These are phyloP conservation scores for Fragaria iinumae DNA, from an alignment of 306 rosid species.

Conservation along the genomic window DNA sequence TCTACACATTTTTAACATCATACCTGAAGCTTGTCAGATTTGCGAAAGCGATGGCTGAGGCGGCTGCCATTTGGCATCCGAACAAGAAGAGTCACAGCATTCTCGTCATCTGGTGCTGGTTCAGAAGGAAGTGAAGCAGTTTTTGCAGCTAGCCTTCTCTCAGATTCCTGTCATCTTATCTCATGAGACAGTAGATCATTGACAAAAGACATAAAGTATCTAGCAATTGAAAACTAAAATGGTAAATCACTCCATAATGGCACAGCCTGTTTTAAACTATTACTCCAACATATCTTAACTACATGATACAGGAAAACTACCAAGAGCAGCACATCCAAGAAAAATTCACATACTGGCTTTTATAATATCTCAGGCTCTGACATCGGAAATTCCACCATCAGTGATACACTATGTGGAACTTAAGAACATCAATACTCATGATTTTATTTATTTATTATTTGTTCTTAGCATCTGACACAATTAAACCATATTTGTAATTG, in stretches of 20 bases:
- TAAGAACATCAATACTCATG: neutral
- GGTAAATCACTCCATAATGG: neutral
- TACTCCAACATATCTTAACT: neutral
- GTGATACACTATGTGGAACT: neutral
- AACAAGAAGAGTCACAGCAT: slow-evolving; percentile 59
- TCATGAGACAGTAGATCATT: neutral
- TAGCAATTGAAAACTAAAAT: neutral
- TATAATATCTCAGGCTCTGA: neutral
- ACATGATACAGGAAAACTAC: neutral
- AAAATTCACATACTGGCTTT: neutral
- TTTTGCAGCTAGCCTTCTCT: slow-evolving; percentile 37
- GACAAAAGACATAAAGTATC: neutral
- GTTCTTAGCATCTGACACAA: neutral
- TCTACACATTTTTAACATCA: slow-evolving; percentile 1
- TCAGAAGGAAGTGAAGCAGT: slow-evolving; percentile 51
- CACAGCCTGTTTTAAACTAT: neutral
- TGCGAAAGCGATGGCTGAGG: slow-evolving; percentile 57
- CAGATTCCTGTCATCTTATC: slow-evolving; percentile 41
- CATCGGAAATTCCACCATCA: neutral
- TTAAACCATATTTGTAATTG: neutral
- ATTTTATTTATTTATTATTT: neutral
- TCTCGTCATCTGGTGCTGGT: slow-evolving; percentile 58
- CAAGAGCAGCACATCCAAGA: neutral
- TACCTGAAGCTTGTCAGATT: slow-evolving; percentile 84
- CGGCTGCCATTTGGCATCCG: slow-evolving; percentile 83